Evolutionary conservation across 257 asterid genomes (phyloP).

Genomic region (Ocimum tenuiflorum): DNA sequence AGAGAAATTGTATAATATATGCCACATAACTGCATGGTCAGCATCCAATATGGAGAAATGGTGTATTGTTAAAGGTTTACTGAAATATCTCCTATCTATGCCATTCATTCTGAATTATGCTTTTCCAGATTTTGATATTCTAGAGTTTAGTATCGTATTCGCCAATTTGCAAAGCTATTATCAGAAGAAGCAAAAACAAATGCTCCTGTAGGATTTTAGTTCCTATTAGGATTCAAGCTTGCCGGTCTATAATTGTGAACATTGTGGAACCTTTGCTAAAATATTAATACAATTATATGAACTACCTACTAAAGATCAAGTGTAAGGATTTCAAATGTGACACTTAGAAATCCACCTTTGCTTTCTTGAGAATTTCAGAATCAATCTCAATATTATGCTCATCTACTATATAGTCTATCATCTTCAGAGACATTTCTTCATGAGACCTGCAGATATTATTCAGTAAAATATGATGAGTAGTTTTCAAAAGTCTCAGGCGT

Average conservation of each 20-base stretch:
- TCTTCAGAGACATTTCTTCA: constrained; percentile 84
- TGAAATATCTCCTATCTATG: background rate
- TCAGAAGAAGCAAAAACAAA: background rate
- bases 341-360: constrained; percentile 49
- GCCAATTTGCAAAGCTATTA: background rate
- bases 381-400: constrained; percentile 70
- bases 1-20: background rate
- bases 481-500: constrained; percentile 11
- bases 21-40: background rate
- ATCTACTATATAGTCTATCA: constrained; percentile 76
- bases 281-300: constrained; percentile 1
- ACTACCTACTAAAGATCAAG: background rate
- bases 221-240: constrained; percentile 1
- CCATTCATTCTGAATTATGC: background rate
- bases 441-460: constrained; percentile 61
- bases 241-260: constrained; percentile 4
- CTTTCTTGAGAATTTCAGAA: constrained; percentile 48
- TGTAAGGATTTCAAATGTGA: background rate
- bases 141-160: background rate
- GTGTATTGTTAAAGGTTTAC: background rate
- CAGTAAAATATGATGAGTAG: background rate
- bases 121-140: background rate
- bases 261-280: background rate
- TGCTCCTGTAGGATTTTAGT: constrained; percentile 2
- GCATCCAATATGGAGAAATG: background rate